Base-by-base conservation (phyloP, 371 early-diverging fungal species). In the Rhizomucor miehei region DNA sequence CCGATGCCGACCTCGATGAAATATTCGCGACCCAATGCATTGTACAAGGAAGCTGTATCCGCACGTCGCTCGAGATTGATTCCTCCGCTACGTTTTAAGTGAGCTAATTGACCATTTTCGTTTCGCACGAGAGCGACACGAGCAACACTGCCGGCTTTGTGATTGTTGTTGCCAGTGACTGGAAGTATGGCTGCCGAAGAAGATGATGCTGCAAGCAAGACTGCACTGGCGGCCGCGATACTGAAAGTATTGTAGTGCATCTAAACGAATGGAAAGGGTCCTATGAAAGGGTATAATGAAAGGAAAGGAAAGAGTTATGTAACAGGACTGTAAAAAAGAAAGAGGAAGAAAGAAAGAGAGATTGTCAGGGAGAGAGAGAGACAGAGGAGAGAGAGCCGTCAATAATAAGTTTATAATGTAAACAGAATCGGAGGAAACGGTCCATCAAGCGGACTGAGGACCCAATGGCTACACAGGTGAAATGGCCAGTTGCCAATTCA, bases 21-120 rank as follows among this genome's bases (percentile, higher is more conserved):
- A 34, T 63, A 63, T 40, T 63, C 64, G 38, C 59, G 48, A 14
- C 59, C 59, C 29, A 45, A 12, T 19, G 56, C 62, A 44, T 61
- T 61, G 17, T 47, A 56, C 0, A 61, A 23, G 29, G 54, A 11
- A 40, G 52, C 23, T 21, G 29, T 38, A 8, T 53, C 44, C 1
- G 46, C 58, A 25, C 63, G 54, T 29, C 57, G 48, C 13, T 45
- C 39, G 17, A 60, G 40, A 4, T 43, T 24, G n/a, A 23, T n/a
- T 1, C 24, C 8, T 6, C 41, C 40, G 1, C 11, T 12, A 14
- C 44, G 57, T 12, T 40, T 23, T 10, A 57, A 39, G n/a, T 48
- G 51, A 16, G 63, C 51, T 19, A 54, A 40, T 47, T 60, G 61
- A 1, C 59, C 62, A 34, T 51, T 48, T 52, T 52, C 48, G 29